These are phyloP conservation scores for Bryopsis sp. DNA, from an alignment of 139 green algal genomes.

Conservation along the genomic window DNA sequence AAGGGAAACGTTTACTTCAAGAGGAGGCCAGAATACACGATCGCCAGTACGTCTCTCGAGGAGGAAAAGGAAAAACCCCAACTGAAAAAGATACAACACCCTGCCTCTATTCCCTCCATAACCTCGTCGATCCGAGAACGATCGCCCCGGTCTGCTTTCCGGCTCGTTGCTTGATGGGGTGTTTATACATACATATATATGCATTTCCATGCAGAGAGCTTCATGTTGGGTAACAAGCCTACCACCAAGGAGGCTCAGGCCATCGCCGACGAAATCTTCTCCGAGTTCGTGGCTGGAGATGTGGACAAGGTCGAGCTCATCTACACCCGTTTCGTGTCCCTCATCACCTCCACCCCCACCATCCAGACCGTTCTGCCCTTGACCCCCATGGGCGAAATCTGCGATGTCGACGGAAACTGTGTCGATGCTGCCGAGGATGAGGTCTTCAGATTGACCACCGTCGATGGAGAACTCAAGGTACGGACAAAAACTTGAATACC, in stretches of 20 bases:
- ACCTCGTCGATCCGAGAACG: no score
- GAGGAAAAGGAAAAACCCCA: not conserved
- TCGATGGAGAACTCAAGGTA: slow-evolving; percentile 76
- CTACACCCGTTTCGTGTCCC: slow-evolving; percentile 98
- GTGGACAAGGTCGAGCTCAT: slow-evolving; percentile 97
- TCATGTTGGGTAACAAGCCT: slow-evolving; percentile 73
- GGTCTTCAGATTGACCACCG: slow-evolving; percentile 93
- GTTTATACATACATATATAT: not conserved
- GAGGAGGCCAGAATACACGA: slow-evolving; percentile 71
- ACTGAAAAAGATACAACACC: no score
- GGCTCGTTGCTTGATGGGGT: slow-evolving; percentile 1
- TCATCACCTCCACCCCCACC: slow-evolving; percentile 81
- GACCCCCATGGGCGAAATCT: slow-evolving; percentile 82
- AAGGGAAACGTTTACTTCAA: slow-evolving; percentile 92
- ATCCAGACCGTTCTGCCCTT: slow-evolving; percentile 95
- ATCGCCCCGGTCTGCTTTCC: no score
- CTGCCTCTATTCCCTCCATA: no score
- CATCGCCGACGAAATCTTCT: slow-evolving; percentile 94
- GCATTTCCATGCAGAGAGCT: slow-evolving; percentile 40
- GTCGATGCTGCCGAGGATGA: slow-evolving; percentile 95
- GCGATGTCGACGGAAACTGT: slow-evolving; percentile 91
- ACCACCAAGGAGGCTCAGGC: slow-evolving; percentile 95
- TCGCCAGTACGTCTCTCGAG: slow-evolving; percentile 63
- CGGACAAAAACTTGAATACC: slow-evolving; percentile 83
- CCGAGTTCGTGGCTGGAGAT: slow-evolving; percentile 86